These are phyloP conservation scores for Phymatotrichopsis omnivora DNA, from an alignment of 2,329 filamentous ascomycete genomes.

Conservation along the genomic window DNA sequence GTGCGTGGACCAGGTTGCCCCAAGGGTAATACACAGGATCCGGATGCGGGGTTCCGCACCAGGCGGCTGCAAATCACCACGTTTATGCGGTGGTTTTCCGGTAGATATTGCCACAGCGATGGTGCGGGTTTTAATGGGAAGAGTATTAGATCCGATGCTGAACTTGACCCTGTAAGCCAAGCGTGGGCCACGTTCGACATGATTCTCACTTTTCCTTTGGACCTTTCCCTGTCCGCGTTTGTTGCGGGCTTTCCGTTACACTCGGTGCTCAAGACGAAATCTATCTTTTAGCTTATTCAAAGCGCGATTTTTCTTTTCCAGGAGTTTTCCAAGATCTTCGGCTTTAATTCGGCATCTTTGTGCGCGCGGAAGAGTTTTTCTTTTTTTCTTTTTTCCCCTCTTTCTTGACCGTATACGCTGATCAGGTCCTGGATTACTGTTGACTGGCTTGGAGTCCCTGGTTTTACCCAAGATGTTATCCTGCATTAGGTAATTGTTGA, in stretches of 20 bases:
- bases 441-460: constrained; percentile 34
- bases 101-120: constrained; percentile 29
- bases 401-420: constrained; percentile 34
- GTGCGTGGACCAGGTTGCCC: constrained; percentile 50
- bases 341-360: constrained; percentile 21
- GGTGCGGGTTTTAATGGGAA: constrained; percentile 36
- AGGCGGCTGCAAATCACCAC: constrained; percentile 30
- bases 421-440: constrained; percentile 34
- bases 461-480: constrained; percentile 25
- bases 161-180: constrained; percentile 35
- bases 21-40: constrained; percentile 15
- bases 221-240: constrained; percentile 26
- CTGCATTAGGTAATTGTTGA: constrained; percentile 21
- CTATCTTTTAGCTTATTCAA: constrained; percentile 19
- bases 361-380: constrained; percentile 27
- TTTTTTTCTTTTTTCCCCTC: no score
- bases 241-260: constrained; percentile 23
- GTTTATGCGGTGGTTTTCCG: constrained; percentile 32
- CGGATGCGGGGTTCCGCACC: constrained; percentile 21
- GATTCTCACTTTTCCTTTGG: constrained; percentile 30
- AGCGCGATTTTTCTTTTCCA: constrained; percentile 30
- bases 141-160: constrained; percentile 35
- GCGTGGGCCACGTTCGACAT: constrained; percentile 29
- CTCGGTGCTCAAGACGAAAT: constrained; percentile 28
- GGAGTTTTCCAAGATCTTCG: constrained; percentile 30